Percentiles rank a stretch among this genome's conserved stretches.
These are phyloP conservation scores for Trametes gibbosa DNA, from an alignment of 768 basidiomycete genomes.

Conservation along the genomic window DNA sequence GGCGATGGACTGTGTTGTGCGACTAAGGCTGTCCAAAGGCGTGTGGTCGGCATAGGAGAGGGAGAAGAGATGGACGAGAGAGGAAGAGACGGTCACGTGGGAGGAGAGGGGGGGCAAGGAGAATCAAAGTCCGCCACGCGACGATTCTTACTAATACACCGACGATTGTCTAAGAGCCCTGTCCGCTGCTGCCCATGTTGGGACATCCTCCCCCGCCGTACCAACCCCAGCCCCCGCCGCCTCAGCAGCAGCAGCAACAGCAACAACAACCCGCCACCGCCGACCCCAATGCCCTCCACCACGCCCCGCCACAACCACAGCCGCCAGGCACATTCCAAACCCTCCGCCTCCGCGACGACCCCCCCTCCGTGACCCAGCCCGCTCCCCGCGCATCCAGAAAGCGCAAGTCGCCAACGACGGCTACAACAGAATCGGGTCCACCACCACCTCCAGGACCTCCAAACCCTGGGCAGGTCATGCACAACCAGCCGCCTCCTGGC, in stretches of 20 bases:
- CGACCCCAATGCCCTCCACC: slow-evolving; percentile 20
- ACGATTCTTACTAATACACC: slow-evolving; percentile 35
- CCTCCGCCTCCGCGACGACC: slow-evolving; percentile 59
- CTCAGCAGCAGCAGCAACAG: slow-evolving; percentile 20
- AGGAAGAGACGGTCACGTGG: slow-evolving; percentile 13
- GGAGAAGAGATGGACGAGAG: not conserved
- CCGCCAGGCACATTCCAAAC: slow-evolving; percentile 20
- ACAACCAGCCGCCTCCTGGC: slow-evolving; percentile 36
- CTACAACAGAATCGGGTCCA: slow-evolving; percentile 27
- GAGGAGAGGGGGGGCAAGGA: not conserved
- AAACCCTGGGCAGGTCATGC: slow-evolving; percentile 38
- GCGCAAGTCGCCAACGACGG: slow-evolving; percentile 63
- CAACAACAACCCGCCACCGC: slow-evolving; percentile 17
- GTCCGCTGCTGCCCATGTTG: slow-evolving; percentile 31
- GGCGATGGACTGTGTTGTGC: too few species aligned
- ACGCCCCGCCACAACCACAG: slow-evolving; percentile 17
- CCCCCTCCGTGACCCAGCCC: slow-evolving; percentile 34
- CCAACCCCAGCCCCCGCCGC: slow-evolving; percentile 26
- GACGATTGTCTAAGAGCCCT: slow-evolving; percentile 23
- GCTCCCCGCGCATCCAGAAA: slow-evolving; percentile 52
- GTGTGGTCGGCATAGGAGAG: not conserved
- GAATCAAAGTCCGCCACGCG: slow-evolving; percentile 25
- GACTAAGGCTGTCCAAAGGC: not conserved
- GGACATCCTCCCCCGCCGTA: slow-evolving; percentile 31
- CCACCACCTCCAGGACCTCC: slow-evolving; percentile 35